Base-by-base conservation (phyloP, 768 basidiomycete species). In the Termitomyces bulborhizus region DNA sequence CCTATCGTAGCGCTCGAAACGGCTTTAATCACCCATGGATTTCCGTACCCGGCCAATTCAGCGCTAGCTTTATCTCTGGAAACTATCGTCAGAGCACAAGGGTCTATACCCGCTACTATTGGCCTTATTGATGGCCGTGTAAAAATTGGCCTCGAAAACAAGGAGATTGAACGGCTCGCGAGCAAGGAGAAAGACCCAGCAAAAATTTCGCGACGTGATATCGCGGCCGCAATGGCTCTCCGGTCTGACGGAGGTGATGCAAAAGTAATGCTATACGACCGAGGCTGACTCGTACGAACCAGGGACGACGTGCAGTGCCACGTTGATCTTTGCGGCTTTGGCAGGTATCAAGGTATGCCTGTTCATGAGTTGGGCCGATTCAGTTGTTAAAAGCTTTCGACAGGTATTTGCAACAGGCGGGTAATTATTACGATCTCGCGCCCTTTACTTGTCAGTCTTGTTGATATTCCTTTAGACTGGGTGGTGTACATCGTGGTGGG, bases 321-420 rank as follows among this genome's bases (percentile, higher is more conserved):
- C 89, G 2, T 64, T 89, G 37, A 79, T 90, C 54, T 85, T 90
- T 61, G 80, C 89, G 37, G 84, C 88, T 0, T 69, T 91, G 53
- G 87, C 88, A 49, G 93, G 93, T 16, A 97, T 98, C 64, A 94
- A 90, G 77, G 84, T 87, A 58, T 26, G 56, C 49, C 36, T 53
- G 11, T 36, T 26, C 4, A 50, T n/a, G 24, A n/a, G 26, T 16
- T 27, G n/a, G 34, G 3, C 16, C 6, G 16, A 46, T 32, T 12
- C 12, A 11, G 16, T 16, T 1, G 26, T 29, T 18, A 16, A n/a
- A 29, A 11, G 7, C 24, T 45, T 18, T 52, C 68, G 29, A 11
- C 60, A 93, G 90, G 79, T 93, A 9, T 93, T 95, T 70, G 83
- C 90, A 16, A 99, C 96, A 2, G 96, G 96, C 63, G 96, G 95